A percentile compares a stretch with the other conserved stretches of the same genome.
Conservation (phyloP, 2,329 filamentous ascomycete species). For the Xylariales sp. region DNA sequence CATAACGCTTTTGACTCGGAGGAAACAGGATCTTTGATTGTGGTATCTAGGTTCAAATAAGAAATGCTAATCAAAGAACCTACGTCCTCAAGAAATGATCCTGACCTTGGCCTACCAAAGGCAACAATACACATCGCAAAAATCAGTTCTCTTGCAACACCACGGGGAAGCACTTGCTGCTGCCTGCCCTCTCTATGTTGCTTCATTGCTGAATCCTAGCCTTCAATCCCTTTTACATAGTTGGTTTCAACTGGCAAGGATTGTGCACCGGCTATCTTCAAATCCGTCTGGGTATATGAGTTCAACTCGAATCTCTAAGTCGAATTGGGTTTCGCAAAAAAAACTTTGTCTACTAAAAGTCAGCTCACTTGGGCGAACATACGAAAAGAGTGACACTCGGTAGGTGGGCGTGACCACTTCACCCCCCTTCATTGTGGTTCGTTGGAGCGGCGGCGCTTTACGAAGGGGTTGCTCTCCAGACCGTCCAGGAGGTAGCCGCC, state of each 20-base stretch:
- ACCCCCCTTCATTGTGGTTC: constrained; percentile 15
- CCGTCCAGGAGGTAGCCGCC: constrained; percentile 54
- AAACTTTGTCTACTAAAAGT: constrained; percentile 24
- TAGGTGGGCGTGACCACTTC: not conserved
- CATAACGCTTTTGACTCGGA: not conserved
- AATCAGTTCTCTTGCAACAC: constrained; percentile 7
- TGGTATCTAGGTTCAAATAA: constrained; percentile 30
- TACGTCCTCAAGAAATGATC: constrained; percentile 27
- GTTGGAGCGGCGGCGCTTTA: constrained; percentile 3
- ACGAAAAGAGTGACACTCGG: constrained; percentile 3
- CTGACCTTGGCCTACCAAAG: constrained; percentile 22
- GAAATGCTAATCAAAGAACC: constrained; percentile 35
- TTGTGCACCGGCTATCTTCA: not conserved
- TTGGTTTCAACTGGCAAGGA: constrained; percentile 11
- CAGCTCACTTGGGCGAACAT: constrained; percentile 23
- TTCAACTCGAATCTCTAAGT: constrained; percentile 22
- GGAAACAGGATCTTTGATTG: constrained; percentile 31
- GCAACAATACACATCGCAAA: constrained; percentile 29
- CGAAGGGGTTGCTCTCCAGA: constrained; percentile 44
- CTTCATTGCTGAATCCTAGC: not conserved
- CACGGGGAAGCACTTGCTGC: not conserved
- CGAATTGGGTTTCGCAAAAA: constrained; percentile 8
- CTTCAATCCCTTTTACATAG: not conserved
- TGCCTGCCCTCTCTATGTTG: constrained; percentile 4
- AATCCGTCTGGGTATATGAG: constrained; percentile 19